Evolutionary conservation across 1,139 yeast species (phyloP).

Genomic region (Debaryomyces fabryi): DNA sequence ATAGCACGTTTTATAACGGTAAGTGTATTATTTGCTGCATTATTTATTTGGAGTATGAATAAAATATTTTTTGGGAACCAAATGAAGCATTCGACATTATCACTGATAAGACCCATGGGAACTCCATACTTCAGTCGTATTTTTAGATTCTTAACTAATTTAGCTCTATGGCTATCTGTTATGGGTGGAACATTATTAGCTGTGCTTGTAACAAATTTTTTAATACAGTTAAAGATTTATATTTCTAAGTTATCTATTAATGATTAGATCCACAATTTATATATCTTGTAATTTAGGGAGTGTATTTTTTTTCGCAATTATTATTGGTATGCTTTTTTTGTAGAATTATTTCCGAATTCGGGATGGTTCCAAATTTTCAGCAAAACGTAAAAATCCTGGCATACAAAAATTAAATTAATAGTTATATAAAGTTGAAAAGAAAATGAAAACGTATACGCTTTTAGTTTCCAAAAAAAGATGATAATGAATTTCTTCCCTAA

Average conservation of each 20-base stretch:
- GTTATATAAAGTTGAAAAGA: not conserved
- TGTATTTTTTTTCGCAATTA: not conserved
- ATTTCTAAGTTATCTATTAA: not conserved
- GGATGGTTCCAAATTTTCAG: conserved; percentile 1
- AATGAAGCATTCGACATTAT: not conserved
- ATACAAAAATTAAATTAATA: not conserved
- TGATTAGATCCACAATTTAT: not conserved
- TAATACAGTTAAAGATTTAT: conserved; percentile 6
- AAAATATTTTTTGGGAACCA: not conserved
- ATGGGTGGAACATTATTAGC: conserved; percentile 11
- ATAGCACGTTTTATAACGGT: not conserved
- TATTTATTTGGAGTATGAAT: not conserved
- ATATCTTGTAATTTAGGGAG: not conserved
- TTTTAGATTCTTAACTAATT: conserved; percentile 1
- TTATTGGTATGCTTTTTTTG: not conserved
- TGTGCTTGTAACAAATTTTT: conserved; percentile 4
- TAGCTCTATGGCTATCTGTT: conserved; percentile 7
- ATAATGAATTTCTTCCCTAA: not conserved
- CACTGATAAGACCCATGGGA: not conserved
- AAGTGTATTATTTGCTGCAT: not conserved
- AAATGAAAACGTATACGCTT: not conserved
- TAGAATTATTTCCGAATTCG: conserved; percentile 1
- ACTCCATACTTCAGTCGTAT: not conserved
- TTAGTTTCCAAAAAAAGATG: not conserved
- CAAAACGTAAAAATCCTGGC: not conserved